Base-by-base conservation (phyloP, 139 green algal species). In the Micromonas commoda region DNA sequence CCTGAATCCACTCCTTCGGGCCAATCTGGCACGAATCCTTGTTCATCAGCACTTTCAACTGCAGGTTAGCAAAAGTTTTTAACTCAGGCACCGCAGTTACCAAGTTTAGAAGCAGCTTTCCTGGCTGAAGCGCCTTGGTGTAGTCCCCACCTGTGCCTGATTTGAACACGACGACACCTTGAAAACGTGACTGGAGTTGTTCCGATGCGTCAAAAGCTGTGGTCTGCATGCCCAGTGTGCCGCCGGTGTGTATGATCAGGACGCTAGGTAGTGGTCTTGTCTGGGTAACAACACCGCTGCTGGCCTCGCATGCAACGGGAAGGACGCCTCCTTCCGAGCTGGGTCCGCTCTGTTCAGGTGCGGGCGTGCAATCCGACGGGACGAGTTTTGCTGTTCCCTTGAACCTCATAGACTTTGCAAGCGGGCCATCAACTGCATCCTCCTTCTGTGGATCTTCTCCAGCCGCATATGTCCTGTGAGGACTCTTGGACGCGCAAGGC, bases 171-270 rank as follows among this genome's bases (percentile, higher is more conserved):
- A 51, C 31, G 29, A 5, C 2, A 65, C n/a, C 54, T 2, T 16
- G 54, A n/a, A 31, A n/a, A 31, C 28, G 28, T 65, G n/a, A 26
- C 9, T 54, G 4, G 66, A 1, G 29, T 29, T 26, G 23, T 29
- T 73, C 66, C n/a, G 5, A 5, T 26, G 9, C 61, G 16, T 51
- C 66, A 29, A 51, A 73, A n/a, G 61, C 38, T 32, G 73, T 35
- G n/a, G 3, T 31, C 63, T 92, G 86, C 92, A 97, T 96, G 35
- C 91, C 92, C 32, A 97, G 83, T 0, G 92, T 97, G 57, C 92
- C 91, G 1, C 91, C 91, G 5, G 87, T 93, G 82, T 96, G 91
- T 9, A 97, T 68, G 28, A 96, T 83, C 26, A 96, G 83, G 39
- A 95, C 91, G 0, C 84, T 73, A 0, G 92, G 91, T 9, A 57